phyloP scores from a whole-genome alignment of 1,139 yeast species.

The Lodderomyces jiufengensis region DNA sequence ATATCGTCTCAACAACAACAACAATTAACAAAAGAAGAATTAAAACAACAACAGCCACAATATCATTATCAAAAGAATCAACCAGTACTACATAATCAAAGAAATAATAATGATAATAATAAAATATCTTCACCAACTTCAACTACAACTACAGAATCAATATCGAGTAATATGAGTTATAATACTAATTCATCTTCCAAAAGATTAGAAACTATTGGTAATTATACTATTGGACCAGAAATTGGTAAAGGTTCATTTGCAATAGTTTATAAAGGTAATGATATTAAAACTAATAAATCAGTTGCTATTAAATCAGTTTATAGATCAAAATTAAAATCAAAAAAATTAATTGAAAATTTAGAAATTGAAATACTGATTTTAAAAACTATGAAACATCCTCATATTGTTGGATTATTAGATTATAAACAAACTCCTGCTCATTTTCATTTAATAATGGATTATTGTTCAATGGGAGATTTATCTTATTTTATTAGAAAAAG shows the following conservation, averaged over 20 bases:
- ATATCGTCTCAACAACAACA: too few species aligned
- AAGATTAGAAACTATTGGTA: conserved; percentile 19
- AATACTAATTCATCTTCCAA: neutral
- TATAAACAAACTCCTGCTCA: conserved; percentile 75
- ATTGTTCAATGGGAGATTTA: conserved; percentile 91
- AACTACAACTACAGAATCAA: conserved; percentile 2
- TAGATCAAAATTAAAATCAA: conserved; percentile 75
- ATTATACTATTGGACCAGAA: conserved; percentile 42
- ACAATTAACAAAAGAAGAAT: neutral
- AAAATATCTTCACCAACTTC: neutral
- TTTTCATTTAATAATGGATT: conserved; percentile 94
- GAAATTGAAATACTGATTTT: conserved; percentile 88
- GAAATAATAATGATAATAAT: too few species aligned
- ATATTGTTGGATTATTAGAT: conserved; percentile 81
- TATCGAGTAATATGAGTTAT: neutral
- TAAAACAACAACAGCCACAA: neutral
- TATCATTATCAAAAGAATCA: conserved; percentile 2
- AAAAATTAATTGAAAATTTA: conserved; percentile 81
- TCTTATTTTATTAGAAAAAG: conserved; percentile 80
- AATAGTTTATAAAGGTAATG: conserved; percentile 59
- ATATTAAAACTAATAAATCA: conserved; percentile 42
- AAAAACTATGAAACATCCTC: conserved; percentile 86
- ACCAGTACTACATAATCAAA: too few species aligned
- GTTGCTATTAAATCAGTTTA: conserved; percentile 62
- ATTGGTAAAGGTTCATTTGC: conserved; percentile 53